Base-by-base conservation (phyloP, 352 stramenopile genomes). In the Peronospora farinosa region DNA sequence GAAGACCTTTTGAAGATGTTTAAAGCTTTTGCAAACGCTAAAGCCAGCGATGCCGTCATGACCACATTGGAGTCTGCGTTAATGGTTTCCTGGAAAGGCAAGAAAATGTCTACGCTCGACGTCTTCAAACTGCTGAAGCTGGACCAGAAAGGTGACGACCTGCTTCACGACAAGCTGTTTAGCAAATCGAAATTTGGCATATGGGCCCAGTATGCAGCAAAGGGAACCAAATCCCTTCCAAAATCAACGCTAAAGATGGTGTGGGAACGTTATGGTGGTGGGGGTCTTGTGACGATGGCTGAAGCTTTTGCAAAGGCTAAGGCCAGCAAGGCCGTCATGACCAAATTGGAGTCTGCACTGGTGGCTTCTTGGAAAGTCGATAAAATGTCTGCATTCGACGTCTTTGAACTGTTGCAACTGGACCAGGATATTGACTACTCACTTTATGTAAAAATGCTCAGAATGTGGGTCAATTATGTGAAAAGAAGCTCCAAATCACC, bases 91-190 rank as follows among this genome's bases (percentile, higher is more conserved):
- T 21, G 33, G 30, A 39, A 19, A 5, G 17, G 28, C 17, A 6
- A 17, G 7, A 30, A 48, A 40, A 21, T 1, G 1, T 39, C 42
- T 15, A 12, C 32, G 28, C 28, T 28, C 11, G 30, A 39, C 21
- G 42, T 39, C 30, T 51, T 41, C 32, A 30, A 9, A 28, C 13
- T 28, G 2, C 11, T 48, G 16, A 17, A 48, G 9, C 40, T 47
- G 0, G 5, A 3, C 15, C 13, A 47, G 27, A 2, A 5, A 32
- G 6, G 1, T 11, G 27, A 32, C 27, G 27, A 32, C 6, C 27
- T 5, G 27, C 27, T 32, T 6, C 3, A 11, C 27, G 27, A 32
- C 27, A 7, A 7, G 6, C 27, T 7, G n/a, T n/a, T n/a, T n/a
- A n/a, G n/a, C n/a, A n/a, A n/a, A n/a, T n/a, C n/a, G n/a, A n/a